Conservation (phyloP, 495 filamentous ascomycete species). For the Zalerion maritima region DNA sequence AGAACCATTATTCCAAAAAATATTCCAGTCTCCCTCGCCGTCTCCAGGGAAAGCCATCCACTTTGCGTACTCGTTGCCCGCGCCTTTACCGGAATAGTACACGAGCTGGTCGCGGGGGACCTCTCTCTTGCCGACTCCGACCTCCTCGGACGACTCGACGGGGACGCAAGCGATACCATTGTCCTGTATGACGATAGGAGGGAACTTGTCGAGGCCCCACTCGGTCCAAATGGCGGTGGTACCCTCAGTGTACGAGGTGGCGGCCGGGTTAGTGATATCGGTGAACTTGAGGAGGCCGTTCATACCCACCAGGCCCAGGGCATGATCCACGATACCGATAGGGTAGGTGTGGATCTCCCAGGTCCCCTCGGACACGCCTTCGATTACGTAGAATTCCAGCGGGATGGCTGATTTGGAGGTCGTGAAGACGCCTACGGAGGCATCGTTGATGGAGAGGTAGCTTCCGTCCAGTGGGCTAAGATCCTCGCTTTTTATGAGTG, state of each 20-base stretch:
- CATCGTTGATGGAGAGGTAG: constrained; percentile 11
- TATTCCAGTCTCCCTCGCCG: too few relatives aligned
- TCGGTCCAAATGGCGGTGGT: constrained; percentile 17
- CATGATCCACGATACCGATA: constrained; percentile 15
- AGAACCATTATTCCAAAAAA: too few relatives aligned
- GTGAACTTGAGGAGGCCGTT: constrained; percentile 19
- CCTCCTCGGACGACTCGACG: too few relatives aligned
- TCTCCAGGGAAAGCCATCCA: too few relatives aligned
- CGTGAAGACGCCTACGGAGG: constrained; percentile 11
- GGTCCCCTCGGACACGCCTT: constrained; percentile 10
- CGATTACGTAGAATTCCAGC: constrained; percentile 10
- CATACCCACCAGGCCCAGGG: constrained; percentile 20
- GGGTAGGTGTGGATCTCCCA: constrained; percentile 23
- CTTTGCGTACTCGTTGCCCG: too few relatives aligned
- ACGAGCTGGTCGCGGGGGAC: too few relatives aligned
- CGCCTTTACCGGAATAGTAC: too few relatives aligned
- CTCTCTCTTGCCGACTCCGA: too few relatives aligned
- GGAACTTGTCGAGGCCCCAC: constrained; percentile 16
- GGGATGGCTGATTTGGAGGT: constrained; percentile 6
- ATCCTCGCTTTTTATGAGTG: too few relatives aligned
- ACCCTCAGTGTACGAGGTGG: constrained; percentile 13
- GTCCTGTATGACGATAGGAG: too few relatives aligned
- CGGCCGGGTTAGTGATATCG: constrained; percentile 20
- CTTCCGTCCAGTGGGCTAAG: constrained; percentile 14
- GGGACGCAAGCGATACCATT: too few relatives aligned